A percentile compares a stretch with the other conserved stretches of the same genome.
Evolutionary conservation across 1,284 basidiomycete species (phyloP).

Genomic region (Ganoderma lingzhi): DNA sequence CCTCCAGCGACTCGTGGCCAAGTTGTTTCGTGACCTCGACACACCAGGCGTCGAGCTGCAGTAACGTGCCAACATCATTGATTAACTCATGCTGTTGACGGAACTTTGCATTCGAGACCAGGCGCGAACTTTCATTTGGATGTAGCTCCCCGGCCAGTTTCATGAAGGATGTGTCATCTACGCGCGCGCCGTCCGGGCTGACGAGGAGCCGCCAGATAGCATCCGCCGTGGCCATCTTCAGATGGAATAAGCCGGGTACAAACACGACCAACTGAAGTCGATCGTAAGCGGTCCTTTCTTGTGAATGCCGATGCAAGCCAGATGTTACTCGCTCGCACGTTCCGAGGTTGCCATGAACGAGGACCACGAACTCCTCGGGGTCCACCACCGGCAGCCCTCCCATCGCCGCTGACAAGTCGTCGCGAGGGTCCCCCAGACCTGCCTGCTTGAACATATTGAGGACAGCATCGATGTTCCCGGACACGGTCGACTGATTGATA

Average conservation of each 20-base stretch:
- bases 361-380: slow-evolving; percentile 20
- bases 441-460: too few relatives aligned
- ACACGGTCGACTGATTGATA: slow-evolving; percentile 37
- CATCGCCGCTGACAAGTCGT: background rate
- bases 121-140: slow-evolving; percentile 41
- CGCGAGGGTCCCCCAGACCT: slow-evolving; percentile 35
- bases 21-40: slow-evolving; percentile 12
- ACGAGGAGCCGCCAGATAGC: slow-evolving; percentile 45
- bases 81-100: slow-evolving; percentile 47
- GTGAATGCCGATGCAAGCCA: slow-evolving; percentile 6
- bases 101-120: slow-evolving; percentile 43
- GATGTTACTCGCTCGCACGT: slow-evolving; percentile 31
- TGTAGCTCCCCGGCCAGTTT: slow-evolving; percentile 32
- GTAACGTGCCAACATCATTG: slow-evolving; percentile 37
- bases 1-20: slow-evolving; percentile 23
- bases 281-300: slow-evolving; percentile 30
- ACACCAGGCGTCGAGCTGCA: slow-evolving; percentile 37
- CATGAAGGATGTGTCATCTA: slow-evolving; percentile 31
- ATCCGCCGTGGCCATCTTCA: slow-evolving; percentile 50
- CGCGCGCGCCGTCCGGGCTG: slow-evolving; percentile 17
- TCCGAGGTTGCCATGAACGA: slow-evolving; percentile 21
- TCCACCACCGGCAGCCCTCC: too few relatives aligned
- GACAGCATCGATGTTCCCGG: slow-evolving; percentile 38
- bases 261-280: slow-evolving; percentile 42
- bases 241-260: too few relatives aligned